Conservation (phyloP, 2,329 filamentous ascomycete species). For the Neonectria neomacrospora region DNA sequence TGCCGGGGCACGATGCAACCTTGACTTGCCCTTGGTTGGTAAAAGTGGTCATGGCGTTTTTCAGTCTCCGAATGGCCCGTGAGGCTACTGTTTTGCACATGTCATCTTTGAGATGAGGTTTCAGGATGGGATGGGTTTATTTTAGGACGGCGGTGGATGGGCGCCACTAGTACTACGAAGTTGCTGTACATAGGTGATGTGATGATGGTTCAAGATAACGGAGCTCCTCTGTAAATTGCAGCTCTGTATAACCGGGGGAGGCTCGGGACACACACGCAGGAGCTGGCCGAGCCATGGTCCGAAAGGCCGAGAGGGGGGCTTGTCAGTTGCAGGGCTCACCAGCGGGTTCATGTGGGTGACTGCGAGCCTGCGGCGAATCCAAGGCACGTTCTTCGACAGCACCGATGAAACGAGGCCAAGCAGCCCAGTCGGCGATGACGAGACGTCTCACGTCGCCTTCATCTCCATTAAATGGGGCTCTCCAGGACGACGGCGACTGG, state of each 20-base stretch:
- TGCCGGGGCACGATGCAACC: constrained; percentile 33
- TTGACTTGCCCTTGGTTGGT: constrained; percentile 1
- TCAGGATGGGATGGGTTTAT: constrained; percentile 6
- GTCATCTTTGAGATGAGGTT: constrained; percentile 13
- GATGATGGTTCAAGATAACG: not conserved
- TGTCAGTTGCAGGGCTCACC: constrained; percentile 2
- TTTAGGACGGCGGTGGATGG: not conserved
- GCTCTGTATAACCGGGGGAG: not conserved
- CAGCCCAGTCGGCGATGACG: constrained; percentile 31
- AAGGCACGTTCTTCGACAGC: constrained; percentile 8
- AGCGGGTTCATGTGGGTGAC: constrained; percentile 6
- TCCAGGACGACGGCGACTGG: not conserved
- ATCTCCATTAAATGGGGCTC: constrained; percentile 12
- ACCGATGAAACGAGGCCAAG: constrained; percentile 38
- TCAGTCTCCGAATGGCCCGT: constrained; percentile 31
- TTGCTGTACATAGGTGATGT: not conserved
- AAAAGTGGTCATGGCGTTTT: constrained; percentile 36
- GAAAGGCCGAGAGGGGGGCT: constrained; percentile 1
- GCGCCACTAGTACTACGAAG: not conserved
- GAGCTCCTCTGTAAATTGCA: not conserved
- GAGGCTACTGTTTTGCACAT: constrained; percentile 5
- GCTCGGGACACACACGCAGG: not conserved
- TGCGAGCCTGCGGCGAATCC: constrained; percentile 16
- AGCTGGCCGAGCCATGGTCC: not conserved
- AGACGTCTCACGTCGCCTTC: constrained; percentile 39